These are phyloP conservation scores for Euphorbia lathyris DNA, from an alignment of 345 rosid genomes.

Conservation along the genomic window DNA sequence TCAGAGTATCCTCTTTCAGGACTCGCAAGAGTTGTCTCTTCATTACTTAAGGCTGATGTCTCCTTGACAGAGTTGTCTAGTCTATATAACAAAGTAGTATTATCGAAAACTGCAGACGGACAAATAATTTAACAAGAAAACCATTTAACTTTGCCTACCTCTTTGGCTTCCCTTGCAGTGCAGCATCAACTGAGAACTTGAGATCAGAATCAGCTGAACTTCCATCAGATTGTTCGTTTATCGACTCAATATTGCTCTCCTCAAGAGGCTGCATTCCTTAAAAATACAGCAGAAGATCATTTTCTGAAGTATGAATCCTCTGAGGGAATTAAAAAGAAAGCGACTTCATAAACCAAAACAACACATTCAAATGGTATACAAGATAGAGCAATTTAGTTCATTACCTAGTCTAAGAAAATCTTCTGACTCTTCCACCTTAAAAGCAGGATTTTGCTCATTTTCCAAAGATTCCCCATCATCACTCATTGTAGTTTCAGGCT, in stretches of 20 bases:
- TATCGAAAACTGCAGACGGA: slow-evolving; percentile 12
- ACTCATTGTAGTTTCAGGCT: slow-evolving; percentile 33
- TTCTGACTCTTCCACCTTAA: slow-evolving; percentile 20
- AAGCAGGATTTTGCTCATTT: slow-evolving; percentile 7
- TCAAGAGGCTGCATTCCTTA: slow-evolving; percentile 59
- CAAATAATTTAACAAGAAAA: slow-evolving; percentile 10
- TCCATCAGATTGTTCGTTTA: slow-evolving; percentile 26
- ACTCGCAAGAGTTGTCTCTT: slow-evolving; percentile 24
- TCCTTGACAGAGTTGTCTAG: slow-evolving; percentile 43
- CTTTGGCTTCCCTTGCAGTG: slow-evolving; percentile 64
- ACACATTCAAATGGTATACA: background rate
- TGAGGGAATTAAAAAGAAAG: background rate
- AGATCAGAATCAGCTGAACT: slow-evolving; percentile 27
- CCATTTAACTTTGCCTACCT: slow-evolving; percentile 41
- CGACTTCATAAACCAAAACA: background rate
- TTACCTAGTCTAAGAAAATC: slow-evolving; percentile 28
- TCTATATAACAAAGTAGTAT: slow-evolving; percentile 43
- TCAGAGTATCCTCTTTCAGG: slow-evolving; percentile 30
- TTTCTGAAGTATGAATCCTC: slow-evolving; percentile 3
- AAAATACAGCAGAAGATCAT: slow-evolving; percentile 27
- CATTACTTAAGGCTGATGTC: slow-evolving; percentile 28
- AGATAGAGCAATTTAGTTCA: slow-evolving; percentile 12
- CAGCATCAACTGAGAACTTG: slow-evolving; percentile 29
- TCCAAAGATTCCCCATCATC: slow-evolving; percentile 19
- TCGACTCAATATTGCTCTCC: slow-evolving; percentile 24